These are phyloP conservation scores for Beauveria bassiana DNA, from an alignment of 2,329 filamentous ascomycete genomes.

Conservation along the genomic window DNA sequence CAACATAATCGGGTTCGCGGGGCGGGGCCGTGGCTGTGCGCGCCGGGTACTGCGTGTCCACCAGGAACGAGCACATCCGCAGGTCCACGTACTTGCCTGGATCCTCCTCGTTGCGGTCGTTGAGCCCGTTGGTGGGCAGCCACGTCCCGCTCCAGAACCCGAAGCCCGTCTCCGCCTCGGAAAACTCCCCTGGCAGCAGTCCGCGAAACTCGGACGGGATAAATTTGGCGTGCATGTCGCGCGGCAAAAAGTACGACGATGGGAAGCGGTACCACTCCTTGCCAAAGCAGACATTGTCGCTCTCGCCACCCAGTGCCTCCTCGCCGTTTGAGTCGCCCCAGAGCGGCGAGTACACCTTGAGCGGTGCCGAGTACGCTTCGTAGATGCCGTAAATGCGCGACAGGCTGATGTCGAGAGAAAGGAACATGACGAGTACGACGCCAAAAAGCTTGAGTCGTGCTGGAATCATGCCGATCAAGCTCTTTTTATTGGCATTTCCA, in stretches of 20 bases:
- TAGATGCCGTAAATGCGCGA: conserved; percentile 70
- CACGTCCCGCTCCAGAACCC: conserved; percentile 79
- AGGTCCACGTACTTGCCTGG: conserved; percentile 76
- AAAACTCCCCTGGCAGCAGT: conserved; percentile 83
- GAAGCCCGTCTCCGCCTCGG: conserved; percentile 60
- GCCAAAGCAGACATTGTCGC: conserved; percentile 74
- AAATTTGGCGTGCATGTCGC: conserved; percentile 80
- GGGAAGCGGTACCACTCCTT: conserved; percentile 99
- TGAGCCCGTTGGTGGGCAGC: conserved; percentile 76
- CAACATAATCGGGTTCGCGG: conserved; percentile 70
- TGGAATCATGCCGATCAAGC: conserved; percentile 63
- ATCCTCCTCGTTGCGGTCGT: conserved; percentile 85
- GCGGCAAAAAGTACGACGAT: conserved; percentile 81
- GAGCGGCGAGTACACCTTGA: conserved; percentile 62
- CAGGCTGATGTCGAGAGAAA: conserved; percentile 58
- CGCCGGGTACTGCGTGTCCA: conserved; percentile 75
- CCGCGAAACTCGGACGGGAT: conserved; percentile 85
- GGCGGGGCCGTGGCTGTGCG: conserved; percentile 35
- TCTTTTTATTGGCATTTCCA: conserved; percentile 60
- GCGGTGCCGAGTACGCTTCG: conserved; percentile 74
- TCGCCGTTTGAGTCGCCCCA: conserved; percentile 42
- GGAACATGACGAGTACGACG: conserved; percentile 52
- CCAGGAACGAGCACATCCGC: conserved; percentile 68
- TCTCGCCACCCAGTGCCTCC: conserved; percentile 44
- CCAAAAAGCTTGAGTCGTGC: conserved; percentile 62